Evolutionary conservation across 2,329 filamentous ascomycete genomes (phyloP).

Genomic region (Leptographium galeiforme): DNA sequence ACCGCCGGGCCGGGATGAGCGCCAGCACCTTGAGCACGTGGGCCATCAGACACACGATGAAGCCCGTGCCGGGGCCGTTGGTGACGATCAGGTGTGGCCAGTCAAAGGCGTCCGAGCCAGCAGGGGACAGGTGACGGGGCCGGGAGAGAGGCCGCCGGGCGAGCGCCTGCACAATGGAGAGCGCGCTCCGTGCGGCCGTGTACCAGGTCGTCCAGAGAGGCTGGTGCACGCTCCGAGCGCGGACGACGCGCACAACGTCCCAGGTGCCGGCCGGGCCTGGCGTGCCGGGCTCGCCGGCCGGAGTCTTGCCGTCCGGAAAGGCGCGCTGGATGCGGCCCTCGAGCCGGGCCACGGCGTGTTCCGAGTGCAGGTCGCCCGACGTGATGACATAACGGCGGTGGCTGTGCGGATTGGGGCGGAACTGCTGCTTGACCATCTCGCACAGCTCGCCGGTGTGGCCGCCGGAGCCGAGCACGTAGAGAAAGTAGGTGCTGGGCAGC

Average conservation of each 20-base stretch:
- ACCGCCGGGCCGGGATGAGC: slow-evolving; percentile 34
- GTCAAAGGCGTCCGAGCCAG: slow-evolving; percentile 11
- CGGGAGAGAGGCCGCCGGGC: slow-evolving; percentile 16
- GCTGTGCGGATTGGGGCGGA: slow-evolving; percentile 34
- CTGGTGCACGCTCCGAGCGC: slow-evolving; percentile 75
- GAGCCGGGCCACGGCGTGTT: slow-evolving; percentile 49
- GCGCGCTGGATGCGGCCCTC: slow-evolving; percentile 32
- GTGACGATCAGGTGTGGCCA: slow-evolving; percentile 68
- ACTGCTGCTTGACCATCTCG: slow-evolving; percentile 56
- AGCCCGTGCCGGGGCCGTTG: slow-evolving; percentile 80
- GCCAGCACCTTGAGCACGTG: slow-evolving; percentile 33
- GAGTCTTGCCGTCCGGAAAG: slow-evolving; percentile 14
- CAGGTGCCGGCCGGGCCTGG: slow-evolving; percentile 32
- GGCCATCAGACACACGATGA: slow-evolving; percentile 50
- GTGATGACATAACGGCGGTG: slow-evolving; percentile 75
- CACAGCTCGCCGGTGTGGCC: slow-evolving; percentile 95
- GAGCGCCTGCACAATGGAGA: slow-evolving; percentile 25
- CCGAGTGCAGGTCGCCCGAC: slow-evolving; percentile 61
- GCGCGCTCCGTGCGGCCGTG: slow-evolving; percentile 46
- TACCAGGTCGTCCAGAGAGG: slow-evolving; percentile 59
- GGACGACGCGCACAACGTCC: slow-evolving; percentile 53
- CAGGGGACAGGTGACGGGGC: background rate
- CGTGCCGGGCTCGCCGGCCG: background rate
- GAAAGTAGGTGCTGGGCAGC: slow-evolving; percentile 36
- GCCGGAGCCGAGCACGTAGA: slow-evolving; percentile 80